These are phyloP conservation scores for Tritrichomonas musculus DNA, from an alignment of 208 protist genomes.

Conservation along the genomic window DNA sequence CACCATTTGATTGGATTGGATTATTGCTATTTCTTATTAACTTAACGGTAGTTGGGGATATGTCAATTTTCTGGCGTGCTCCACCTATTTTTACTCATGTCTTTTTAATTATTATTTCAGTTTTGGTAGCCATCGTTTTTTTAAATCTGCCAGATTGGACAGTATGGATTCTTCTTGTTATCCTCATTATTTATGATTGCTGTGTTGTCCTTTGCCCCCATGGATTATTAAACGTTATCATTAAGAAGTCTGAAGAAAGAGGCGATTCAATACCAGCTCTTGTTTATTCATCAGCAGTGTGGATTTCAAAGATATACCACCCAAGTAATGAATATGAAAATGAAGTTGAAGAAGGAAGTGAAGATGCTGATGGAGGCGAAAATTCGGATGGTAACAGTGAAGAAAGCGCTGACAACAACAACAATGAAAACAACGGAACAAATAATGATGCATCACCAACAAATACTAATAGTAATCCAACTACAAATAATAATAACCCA, in stretches of 20 bases:
- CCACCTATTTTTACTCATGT: neutral
- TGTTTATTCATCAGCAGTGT: conserved; percentile 8
- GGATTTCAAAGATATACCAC: neutral
- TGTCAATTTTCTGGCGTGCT: conserved; percentile 22
- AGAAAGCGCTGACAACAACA: no score
- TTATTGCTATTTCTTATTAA: neutral
- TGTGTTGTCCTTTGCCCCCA: conserved; percentile 15
- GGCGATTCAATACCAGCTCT: neutral
- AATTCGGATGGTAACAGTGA: neutral
- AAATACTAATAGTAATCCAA: no score
- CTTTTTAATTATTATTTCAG: neutral
- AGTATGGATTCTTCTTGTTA: neutral
- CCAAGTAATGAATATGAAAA: neutral
- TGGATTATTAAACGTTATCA: neutral
- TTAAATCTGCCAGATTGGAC: neutral
- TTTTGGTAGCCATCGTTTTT: neutral
- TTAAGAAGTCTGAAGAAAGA: conserved; percentile 22
- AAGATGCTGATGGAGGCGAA: neutral
- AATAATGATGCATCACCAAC: no score
- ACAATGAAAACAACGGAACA: no score
- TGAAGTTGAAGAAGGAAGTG: neutral
- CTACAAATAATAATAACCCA: no score
- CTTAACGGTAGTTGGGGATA: neutral
- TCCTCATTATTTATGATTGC: neutral
- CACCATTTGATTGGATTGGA: neutral